phyloP scores from a whole-genome alignment of 1,284 basidiomycete genomes.

The Cutaneotrichosporon daszewskae region DNA sequence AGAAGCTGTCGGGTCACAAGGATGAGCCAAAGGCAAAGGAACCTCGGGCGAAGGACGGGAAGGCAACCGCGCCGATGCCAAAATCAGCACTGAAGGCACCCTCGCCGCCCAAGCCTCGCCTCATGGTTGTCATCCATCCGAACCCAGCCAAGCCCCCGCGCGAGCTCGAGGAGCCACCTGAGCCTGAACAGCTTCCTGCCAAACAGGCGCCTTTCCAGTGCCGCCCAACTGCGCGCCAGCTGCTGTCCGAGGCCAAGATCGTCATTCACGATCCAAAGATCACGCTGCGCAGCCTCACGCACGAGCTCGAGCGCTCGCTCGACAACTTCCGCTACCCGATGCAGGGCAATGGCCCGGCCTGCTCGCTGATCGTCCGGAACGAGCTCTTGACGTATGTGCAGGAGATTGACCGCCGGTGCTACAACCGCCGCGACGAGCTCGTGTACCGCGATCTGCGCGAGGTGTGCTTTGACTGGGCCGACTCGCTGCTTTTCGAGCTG shows the following conservation, averaged over 20 bases:
- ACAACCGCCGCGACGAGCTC: constrained; percentile 22
- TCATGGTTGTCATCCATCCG: constrained; percentile 1
- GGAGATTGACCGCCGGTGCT: constrained; percentile 42
- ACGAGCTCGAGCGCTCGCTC: constrained; percentile 28
- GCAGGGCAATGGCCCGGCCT: constrained; percentile 27
- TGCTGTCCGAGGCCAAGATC: constrained; percentile 10
- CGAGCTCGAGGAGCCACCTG: constrained; percentile 11
- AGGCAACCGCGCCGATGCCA: no score
- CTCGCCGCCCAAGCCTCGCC: not conserved
- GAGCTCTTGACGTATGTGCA: constrained; percentile 38
- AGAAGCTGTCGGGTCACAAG: no score
- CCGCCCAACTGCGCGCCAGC: constrained; percentile 3
- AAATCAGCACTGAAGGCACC: no score
- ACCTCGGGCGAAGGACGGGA: no score
- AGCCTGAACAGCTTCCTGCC: constrained; percentile 10
- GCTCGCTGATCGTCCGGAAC: constrained; percentile 39
- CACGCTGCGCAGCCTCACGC: constrained; percentile 19
- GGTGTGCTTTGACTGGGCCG: constrained; percentile 44
- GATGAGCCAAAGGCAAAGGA: no score
- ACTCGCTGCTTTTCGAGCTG: constrained; percentile 42
- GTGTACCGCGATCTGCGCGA: constrained; percentile 33
- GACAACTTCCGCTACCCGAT: constrained; percentile 31
- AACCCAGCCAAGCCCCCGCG: constrained; percentile 14
- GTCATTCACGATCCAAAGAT: constrained; percentile 24
- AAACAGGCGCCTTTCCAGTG: constrained; percentile 16